Evolutionary conservation across 139 green algal genomes (phyloP).

Genomic region (Deuterostichococcus epilithicus): DNA sequence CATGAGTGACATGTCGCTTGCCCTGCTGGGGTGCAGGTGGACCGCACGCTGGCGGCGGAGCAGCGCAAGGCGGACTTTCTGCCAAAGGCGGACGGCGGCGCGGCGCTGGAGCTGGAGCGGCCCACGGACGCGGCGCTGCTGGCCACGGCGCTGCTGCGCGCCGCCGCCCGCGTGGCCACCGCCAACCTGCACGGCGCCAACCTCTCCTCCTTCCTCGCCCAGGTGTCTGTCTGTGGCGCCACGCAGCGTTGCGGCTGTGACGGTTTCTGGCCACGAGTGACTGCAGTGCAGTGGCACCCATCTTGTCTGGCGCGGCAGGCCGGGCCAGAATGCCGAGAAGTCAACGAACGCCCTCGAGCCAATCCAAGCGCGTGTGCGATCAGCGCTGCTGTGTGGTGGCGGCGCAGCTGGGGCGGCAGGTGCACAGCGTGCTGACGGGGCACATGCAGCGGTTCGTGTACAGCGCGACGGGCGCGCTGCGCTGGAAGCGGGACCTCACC

Average conservation of each 20-base stretch:
- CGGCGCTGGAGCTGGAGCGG: constrained; percentile 37
- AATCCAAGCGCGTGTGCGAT: background rate
- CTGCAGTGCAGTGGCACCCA: background rate
- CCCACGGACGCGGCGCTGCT: constrained; percentile 54
- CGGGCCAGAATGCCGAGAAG: too few relatives aligned
- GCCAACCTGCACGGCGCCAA: constrained; percentile 52
- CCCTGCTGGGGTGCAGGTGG: constrained; percentile 26
- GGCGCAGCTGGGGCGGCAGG: constrained; percentile 16
- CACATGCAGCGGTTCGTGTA: constrained; percentile 61
- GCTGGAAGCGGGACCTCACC: constrained; percentile 63
- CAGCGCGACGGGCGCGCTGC: constrained; percentile 58
- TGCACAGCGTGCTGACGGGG: constrained; percentile 24
- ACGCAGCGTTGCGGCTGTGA: background rate
- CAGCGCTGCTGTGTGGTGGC: background rate
- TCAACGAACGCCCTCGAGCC: too few relatives aligned
- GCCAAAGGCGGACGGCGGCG: constrained; percentile 29
- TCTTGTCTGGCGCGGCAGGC: too few relatives aligned
- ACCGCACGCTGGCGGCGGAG: constrained; percentile 44
- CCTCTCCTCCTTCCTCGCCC: constrained; percentile 36
- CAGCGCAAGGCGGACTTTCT: constrained; percentile 56
- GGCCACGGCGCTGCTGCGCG: constrained; percentile 37
- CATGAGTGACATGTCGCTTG: too few relatives aligned
- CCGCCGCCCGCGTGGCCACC: constrained; percentile 19
- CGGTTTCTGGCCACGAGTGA: background rate
- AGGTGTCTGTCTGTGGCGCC: constrained; percentile 27